Conservation (phyloP, 805 yeast species). For the Candida boidinii region DNA sequence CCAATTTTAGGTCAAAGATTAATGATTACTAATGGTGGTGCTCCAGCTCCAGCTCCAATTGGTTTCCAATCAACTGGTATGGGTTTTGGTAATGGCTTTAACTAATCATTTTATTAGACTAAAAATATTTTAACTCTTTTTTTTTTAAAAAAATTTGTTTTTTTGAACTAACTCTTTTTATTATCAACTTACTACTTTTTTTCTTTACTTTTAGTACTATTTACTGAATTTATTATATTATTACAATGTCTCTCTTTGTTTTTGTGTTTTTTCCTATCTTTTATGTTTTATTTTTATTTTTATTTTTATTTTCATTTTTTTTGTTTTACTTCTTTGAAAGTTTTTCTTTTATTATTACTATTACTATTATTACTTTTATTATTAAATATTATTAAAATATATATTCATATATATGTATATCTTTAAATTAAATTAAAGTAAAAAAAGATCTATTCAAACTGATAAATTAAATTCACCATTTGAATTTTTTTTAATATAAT, state of each 20-base stretch:
- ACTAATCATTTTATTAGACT: too few species aligned
- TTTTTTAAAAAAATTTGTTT: too few species aligned
- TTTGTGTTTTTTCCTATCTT: not conserved
- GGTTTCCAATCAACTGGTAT: constrained; percentile 67
- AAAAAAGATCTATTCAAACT: not conserved
- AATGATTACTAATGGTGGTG: constrained; percentile 70
- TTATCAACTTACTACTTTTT: not conserved
- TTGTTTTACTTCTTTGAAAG: constrained; percentile 1
- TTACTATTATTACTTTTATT: constrained; percentile 4
- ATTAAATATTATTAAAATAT: constrained; percentile 1
- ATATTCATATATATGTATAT: not conserved
- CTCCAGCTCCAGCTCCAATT: constrained; percentile 32
- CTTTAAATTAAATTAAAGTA: too few species aligned
- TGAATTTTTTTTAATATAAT: constrained; percentile 40
- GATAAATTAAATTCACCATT: constrained; percentile 36
- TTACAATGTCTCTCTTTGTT: not conserved
- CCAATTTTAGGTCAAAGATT: constrained; percentile 57
- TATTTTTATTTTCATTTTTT: constrained; percentile 3
- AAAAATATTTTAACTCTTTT: too few species aligned
- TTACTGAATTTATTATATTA: not conserved
- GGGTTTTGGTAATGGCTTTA: constrained; percentile 53
- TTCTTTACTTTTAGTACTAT: too few species aligned
- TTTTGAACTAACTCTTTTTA: too few species aligned
- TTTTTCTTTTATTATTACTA: not conserved
- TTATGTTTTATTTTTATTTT: constrained; percentile 1